Evolutionary conservation across 2,329 filamentous ascomycete genomes (phyloP).

Genomic region (Madurella fahalii): DNA sequence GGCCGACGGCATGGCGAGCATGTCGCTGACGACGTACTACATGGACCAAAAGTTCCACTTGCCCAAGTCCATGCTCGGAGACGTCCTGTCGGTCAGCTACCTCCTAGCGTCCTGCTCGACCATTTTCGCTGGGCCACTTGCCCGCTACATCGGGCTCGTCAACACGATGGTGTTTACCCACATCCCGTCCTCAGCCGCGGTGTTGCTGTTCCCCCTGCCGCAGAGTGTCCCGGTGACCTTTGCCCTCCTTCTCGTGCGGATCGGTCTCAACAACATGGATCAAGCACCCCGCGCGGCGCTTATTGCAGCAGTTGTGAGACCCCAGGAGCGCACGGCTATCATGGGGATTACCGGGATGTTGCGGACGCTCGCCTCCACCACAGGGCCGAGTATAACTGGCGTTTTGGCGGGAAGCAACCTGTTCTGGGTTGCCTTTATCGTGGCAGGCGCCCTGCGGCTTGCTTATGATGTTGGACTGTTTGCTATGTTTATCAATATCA

Average conservation of each 20-base stretch:
- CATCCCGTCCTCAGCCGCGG: slow-evolving; percentile 58
- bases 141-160: slow-evolving; percentile 55
- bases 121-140: slow-evolving; percentile 54
- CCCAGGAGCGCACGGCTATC: slow-evolving; percentile 63
- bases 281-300: slow-evolving; percentile 63
- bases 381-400: slow-evolving; percentile 53
- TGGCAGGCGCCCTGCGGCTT: slow-evolving; percentile 49
- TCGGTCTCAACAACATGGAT: slow-evolving; percentile 65
- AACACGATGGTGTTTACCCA: slow-evolving; percentile 63
- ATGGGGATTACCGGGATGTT: slow-evolving; percentile 64
- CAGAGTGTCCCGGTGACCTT: slow-evolving; percentile 48
- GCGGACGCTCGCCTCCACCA: slow-evolving; percentile 54
- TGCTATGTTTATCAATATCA: slow-evolving; percentile 56
- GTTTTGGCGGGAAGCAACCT: slow-evolving; percentile 46
- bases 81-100: slow-evolving; percentile 52
- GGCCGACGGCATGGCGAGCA: slow-evolving; percentile 61
- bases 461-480: slow-evolving; percentile 57
- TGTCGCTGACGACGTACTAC: slow-evolving; percentile 56
- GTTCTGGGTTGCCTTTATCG: slow-evolving; percentile 61
- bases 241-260: slow-evolving; percentile 53
- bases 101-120: slow-evolving; percentile 51
- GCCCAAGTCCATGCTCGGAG: slow-evolving; percentile 54
- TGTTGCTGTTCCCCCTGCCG: slow-evolving; percentile 57
- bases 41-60: slow-evolving; percentile 53
- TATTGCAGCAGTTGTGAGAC: slow-evolving; percentile 61